phyloP scores from a whole-genome alignment of 2,329 filamentous ascomycete genomes.

The Fusarium sp. region DNA sequence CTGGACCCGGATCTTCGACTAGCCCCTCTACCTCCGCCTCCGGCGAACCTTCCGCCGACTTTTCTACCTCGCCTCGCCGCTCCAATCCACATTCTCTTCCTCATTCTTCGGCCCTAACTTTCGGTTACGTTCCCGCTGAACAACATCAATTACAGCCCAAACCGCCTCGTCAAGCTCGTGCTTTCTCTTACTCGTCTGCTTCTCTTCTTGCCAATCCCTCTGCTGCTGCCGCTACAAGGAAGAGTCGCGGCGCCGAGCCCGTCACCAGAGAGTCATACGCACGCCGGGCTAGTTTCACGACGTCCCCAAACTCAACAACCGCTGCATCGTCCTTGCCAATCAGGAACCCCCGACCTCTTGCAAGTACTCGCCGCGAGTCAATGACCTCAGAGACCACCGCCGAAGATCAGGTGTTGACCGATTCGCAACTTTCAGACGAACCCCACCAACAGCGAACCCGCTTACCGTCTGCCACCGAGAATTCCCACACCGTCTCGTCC shows the following conservation, averaged over 20 bases:
- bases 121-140: constrained; percentile 25
- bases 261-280: constrained; percentile 68
- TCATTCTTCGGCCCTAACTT: constrained; percentile 27
- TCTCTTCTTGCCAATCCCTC: constrained; percentile 57
- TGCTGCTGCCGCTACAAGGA: constrained; percentile 60
- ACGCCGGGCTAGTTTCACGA: constrained; percentile 71
- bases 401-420: constrained; percentile 52
- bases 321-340: constrained; percentile 39
- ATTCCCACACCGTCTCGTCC: constrained; percentile 53
- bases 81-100: constrained; percentile 31
- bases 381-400: constrained; percentile 55
- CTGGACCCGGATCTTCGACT: constrained; percentile 24
- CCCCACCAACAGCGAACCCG: constrained; percentile 58
- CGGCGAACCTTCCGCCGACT: constrained; percentile 45
- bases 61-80: constrained; percentile 41
- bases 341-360: constrained; percentile 56
- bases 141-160: constrained; percentile 26
- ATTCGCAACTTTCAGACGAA: constrained; percentile 60
- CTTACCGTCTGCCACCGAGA: constrained; percentile 48
- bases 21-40: constrained; percentile 47
- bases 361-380: constrained; percentile 58
- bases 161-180: constrained; percentile 34
- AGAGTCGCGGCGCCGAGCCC: constrained; percentile 69
- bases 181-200: constrained; percentile 45
- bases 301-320: constrained; percentile 60